Evolutionary conservation across 2,329 filamentous ascomycete genomes (phyloP), one percentile per base, ranked within the genome.

Genomic region (Onygenales sp.): DNA sequence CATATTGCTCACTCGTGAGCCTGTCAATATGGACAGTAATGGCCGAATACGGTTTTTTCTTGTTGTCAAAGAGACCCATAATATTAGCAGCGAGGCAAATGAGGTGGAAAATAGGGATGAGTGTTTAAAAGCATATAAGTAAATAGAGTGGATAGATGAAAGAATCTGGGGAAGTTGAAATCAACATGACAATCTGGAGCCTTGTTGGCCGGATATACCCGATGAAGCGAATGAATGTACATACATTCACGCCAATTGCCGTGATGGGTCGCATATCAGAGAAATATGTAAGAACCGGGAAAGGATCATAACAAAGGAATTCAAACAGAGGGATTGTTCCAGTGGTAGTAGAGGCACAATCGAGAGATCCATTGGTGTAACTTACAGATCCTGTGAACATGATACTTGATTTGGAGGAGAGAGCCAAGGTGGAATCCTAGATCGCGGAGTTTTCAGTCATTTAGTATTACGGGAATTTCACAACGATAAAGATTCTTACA

Each of bases 1-100:
- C 86, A 70, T 88, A 94, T 57, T 86, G 78, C 70, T 96, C 92
- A 64, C 88, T 86, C 1, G 92, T 97, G 62, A 97, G 80, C 55
- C 85, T 85, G 70, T 97, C 93, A 63, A 98, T 82, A 58, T 88
- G 88, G 52, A 95, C 92, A 37, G 92, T 95, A 58, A 98, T 85
- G 42, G 93, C 90, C 65, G 93, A 89, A 70, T 90, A 97, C 2
- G 92, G 91, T 70, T 93, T 93, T 74, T 91, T 75, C 73, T 76
- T 62, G 60, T 59, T 6, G 36, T 11, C 17, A 14, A n/a, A 31
- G 11, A 49, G 36, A n/a, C 6, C 6, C 47, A 49, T 49, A 31
- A 31, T 27, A 42, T 40, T 49, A 49, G 47, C 34, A 14, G 47
- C 11, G 3, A n/a, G 2, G 4, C 21, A 27, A 27, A 27, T 27